Conservation (phyloP, 495 filamentous ascomycete genomes). For the Xylaria cubensis region DNA sequence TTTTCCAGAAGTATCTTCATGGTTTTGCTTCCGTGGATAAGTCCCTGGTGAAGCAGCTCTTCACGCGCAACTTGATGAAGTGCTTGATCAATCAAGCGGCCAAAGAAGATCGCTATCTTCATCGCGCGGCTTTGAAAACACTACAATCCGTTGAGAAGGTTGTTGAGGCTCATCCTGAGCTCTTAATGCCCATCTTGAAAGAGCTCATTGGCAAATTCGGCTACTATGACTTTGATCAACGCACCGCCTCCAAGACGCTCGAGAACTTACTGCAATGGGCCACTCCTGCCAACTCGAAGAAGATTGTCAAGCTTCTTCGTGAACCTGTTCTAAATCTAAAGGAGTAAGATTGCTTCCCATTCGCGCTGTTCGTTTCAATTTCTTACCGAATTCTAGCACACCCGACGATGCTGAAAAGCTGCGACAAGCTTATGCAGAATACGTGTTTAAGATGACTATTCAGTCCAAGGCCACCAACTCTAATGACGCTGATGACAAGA, state of each 20-base stretch:
- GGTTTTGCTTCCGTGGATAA: conserved; percentile 45
- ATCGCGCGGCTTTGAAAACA: conserved; percentile 76
- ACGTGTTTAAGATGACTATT: conserved; percentile 53
- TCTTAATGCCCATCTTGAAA: conserved; percentile 65
- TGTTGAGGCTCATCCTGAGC: conserved; percentile 67
- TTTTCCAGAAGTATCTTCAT: conserved; percentile 76
- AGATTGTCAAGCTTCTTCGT: conserved; percentile 51
- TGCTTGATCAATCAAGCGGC: conserved; percentile 86
- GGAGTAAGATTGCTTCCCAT: conserved; percentile 32
- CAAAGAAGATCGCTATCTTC: conserved; percentile 83
- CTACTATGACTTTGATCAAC: conserved; percentile 79
- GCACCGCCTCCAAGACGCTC: conserved; percentile 87
- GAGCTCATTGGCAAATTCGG: conserved; percentile 73
- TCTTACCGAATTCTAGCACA: conserved; percentile 31
- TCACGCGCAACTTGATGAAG: conserved; percentile 82
- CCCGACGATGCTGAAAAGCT: conserved; percentile 49
- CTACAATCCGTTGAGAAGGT: conserved; percentile 70
- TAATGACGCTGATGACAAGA: conserved; percentile 22
- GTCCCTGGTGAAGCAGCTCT: conserved; percentile 53
- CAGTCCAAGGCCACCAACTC: conserved; percentile 33
- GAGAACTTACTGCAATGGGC: conserved; percentile 73
- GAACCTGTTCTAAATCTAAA: conserved; percentile 43
- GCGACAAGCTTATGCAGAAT: conserved; percentile 59
- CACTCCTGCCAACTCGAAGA: conserved; percentile 57
- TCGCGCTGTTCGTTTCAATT: neutral